These are phyloP conservation scores for Cryptococcus jaspeensis DNA, from an alignment of 1,284 basidiomycete genomes.

Conservation along the genomic window DNA sequence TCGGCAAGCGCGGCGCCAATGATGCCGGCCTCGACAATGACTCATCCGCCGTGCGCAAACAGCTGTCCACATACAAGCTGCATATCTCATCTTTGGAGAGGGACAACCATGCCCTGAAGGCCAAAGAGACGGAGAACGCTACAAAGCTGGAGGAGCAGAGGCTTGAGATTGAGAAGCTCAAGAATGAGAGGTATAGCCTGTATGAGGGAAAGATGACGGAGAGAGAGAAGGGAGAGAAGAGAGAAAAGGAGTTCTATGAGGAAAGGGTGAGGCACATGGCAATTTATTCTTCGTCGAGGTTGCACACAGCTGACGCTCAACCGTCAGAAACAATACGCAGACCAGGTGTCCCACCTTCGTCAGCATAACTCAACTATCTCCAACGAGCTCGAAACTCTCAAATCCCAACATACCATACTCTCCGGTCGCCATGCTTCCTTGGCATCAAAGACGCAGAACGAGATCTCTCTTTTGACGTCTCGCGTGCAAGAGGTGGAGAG, in stretches of 20 bases:
- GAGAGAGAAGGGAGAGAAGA: conserved; percentile 20
- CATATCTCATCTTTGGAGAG: conserved; percentile 24
- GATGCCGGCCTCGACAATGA: conserved; percentile 24
- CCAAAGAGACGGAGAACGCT: conserved; percentile 15
- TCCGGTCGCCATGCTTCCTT: conserved; percentile 16
- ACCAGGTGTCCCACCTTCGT: conserved; percentile 7
- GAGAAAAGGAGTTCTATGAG: conserved; percentile 28
- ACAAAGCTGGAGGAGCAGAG: conserved; percentile 28
- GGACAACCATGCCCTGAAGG: conserved; percentile 22
- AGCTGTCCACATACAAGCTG: conserved; percentile 16
- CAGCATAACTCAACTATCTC: conserved; percentile 5
- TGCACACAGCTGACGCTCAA: background rate
- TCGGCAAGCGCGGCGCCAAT: conserved; percentile 21
- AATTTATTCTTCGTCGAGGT: background rate
- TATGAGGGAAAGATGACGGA: conserved; percentile 26
- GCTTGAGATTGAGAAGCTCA: conserved; percentile 27
- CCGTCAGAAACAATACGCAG: conserved; percentile 11
- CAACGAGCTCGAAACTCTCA: conserved; percentile 15
- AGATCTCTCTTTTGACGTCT: conserved; percentile 25
- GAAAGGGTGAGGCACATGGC: conserved; percentile 31
- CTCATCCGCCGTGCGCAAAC: conserved; percentile 11
- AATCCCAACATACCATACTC: conserved; percentile 23
- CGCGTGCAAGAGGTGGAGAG: conserved; percentile 34
- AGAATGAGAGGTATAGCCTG: conserved; percentile 27
- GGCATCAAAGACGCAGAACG: conserved; percentile 13